Base-by-base conservation (phyloP, 352 stramenopile species). In the Globisporangium spinosum region DNA sequence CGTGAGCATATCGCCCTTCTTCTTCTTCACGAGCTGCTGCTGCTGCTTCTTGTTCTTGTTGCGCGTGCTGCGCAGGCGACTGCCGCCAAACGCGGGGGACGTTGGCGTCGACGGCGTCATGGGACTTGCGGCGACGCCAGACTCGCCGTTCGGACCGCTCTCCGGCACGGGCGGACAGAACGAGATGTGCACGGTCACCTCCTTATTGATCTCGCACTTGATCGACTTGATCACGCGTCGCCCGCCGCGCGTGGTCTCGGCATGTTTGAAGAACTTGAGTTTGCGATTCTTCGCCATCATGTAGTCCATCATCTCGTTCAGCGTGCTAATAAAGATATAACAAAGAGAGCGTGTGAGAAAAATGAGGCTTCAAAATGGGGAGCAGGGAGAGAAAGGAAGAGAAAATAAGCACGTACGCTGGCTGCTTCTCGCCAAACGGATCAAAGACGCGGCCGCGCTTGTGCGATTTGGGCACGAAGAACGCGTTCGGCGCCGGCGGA, bases 271-370 rank as follows among this genome's bases (percentile, higher is more conserved):
- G 62, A 95, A 95, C 74, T 94, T 94, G 74, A 93, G 83, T 63
- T 93, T 93, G 65, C 85, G 85, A 66, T 93, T 95, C 65, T 91
- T 92, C 62, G 80, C 82, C 82, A 93, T 93, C 79, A 95, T 89
- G 67, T 82, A 95, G 69, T 95, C 87, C 87, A 95, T 94, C 87
- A 95, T 95, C 63, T 95, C 85, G 57, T 91, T 92, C 51, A 95
- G 76, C 23, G 83, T 94, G 34, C 79, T 87, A 54, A 17, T 1
- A 7, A 27, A 20, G n/a, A 55, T 8, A 7, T 15, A 66, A 51
- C 6, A 67, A 2, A 47, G 13, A 40, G 15, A 68, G 0, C 34
- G 61, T 56, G 57, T 58, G 51, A 53, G 9, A 56, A 23, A 27
- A 27, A 29, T 15, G 63, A 27, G 1, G 17, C 22, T 61, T 4